Conservation (phyloP, 2,329 filamentous ascomycete genomes). For the Fusarium sp. region DNA sequence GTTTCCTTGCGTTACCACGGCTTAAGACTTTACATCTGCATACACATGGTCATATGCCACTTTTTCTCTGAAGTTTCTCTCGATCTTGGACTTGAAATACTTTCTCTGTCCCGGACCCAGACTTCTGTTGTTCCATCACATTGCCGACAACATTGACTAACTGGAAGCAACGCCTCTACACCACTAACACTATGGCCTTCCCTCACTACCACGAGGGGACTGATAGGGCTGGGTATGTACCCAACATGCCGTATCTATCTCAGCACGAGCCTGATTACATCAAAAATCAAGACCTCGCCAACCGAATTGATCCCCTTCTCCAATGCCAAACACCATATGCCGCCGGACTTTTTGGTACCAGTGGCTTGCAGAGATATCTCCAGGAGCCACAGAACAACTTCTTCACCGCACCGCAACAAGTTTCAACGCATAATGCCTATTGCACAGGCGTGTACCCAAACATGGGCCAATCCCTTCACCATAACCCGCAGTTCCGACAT, state of each 20-base stretch:
- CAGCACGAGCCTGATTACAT: not conserved
- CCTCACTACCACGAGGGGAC: not conserved
- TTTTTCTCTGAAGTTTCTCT: not conserved
- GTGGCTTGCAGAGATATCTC: constrained; percentile 33
- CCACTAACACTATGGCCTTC: constrained; percentile 11
- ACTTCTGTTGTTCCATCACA: not conserved
- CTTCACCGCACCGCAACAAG: not conserved
- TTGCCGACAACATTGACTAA: not conserved
- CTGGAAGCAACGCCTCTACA: not conserved
- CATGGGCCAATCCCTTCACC: constrained; percentile 3
- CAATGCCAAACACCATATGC: not conserved
- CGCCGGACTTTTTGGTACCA: not conserved
- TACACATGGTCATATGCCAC: not conserved
- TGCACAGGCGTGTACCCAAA: constrained; percentile 7
- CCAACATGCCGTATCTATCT: not conserved
- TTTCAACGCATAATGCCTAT: not conserved
- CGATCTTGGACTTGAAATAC: not conserved
- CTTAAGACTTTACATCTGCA: not conserved
- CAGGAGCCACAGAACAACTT: constrained; percentile 18
- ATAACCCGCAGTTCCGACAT: constrained; percentile 13
- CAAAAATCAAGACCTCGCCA: constrained; percentile 8
- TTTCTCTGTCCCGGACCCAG: not conserved
- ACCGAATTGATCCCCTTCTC: constrained; percentile 29
- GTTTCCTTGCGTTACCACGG: constrained; percentile 12
- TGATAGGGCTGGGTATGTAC: not conserved